Evolutionary conservation across 495 filamentous ascomycete genomes (phyloP).

Genomic region (Elasticomyces elasticus): DNA sequence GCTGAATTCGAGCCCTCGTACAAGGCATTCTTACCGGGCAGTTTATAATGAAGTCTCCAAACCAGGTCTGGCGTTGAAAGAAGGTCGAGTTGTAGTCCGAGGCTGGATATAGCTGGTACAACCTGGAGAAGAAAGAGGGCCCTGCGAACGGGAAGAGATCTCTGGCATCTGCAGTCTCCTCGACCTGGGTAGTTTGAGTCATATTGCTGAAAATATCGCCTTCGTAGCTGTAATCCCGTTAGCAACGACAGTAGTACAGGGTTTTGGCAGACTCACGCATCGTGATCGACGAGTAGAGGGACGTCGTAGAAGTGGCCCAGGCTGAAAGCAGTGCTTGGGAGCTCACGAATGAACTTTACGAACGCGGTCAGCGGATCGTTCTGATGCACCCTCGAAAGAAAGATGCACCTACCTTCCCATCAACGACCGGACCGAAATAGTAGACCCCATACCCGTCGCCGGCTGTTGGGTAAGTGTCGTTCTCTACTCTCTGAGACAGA

Average conservation of each 20-base stretch:
- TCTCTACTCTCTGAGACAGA: conserved; percentile 12
- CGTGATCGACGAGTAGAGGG: conserved; percentile 21
- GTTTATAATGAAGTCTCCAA: conserved; percentile 26
- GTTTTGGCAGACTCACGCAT: not conserved
- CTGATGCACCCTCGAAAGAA: not conserved
- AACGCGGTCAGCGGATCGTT: not conserved
- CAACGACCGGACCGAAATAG: conserved; percentile 22
- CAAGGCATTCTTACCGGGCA: conserved; percentile 12
- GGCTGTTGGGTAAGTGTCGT: conserved; percentile 1
- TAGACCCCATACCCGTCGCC: conserved; percentile 18
- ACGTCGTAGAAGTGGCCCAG: conserved; percentile 25
- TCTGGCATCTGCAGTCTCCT: conserved; percentile 15
- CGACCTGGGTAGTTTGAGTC: conserved; percentile 6
- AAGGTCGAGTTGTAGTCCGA: conserved; percentile 22
- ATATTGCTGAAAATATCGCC: conserved; percentile 20
- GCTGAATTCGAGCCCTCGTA: conserved; percentile 1
- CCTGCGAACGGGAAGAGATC: conserved; percentile 18
- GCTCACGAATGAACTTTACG: conserved; percentile 16
- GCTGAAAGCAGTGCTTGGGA: conserved; percentile 22
- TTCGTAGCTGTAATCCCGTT: conserved; percentile 9
- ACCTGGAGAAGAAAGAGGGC: conserved; percentile 19
- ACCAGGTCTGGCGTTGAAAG: conserved; percentile 22
- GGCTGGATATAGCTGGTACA: conserved; percentile 22
- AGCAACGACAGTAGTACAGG: not conserved
- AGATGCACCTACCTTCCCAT: conserved; percentile 5